Base-by-base conservation (phyloP, 768 basidiomycete genomes). In the Auricularia heimuer region DNA sequence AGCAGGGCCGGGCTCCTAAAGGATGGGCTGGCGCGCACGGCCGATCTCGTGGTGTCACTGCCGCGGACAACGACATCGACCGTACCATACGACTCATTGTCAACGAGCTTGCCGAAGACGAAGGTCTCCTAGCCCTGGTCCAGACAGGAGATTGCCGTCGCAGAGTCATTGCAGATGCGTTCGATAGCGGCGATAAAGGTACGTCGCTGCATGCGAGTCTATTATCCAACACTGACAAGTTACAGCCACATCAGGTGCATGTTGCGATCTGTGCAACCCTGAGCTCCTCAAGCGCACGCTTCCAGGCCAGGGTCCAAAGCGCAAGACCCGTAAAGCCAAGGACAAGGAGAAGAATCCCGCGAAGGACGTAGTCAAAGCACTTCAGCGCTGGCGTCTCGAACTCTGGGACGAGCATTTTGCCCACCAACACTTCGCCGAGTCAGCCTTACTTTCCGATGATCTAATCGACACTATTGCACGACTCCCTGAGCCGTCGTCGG, bases 91-190 rank as follows among this genome's bases (percentile, higher is more conserved):
- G 4, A 21, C 7, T 51, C 18, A 4, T 18, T 4, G 47, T 71
- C 3, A 61, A 69, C 24, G 33, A 33, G 0, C 64, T 71, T 0
- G 69, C 71, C 0, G 47, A 65, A 1, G 72, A 73, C 33, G 73
- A 76, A 70, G 77, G 77, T 0, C 42, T 77, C 11, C 69, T 72
- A 37, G 66, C 65, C 0, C 70, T 75, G 62, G 72, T 74, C 1
- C 76, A 76, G 64, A 73, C 67, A 4, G 61, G 8, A 1, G 76
- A 75, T 63, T 69, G 75, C 11, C 71, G 73, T 1, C 47, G 47
- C 4, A 8, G 47, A 4, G 47, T 51, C 4, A 10, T 51, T 21
- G 10, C 16, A 8, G 47, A 51, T 16, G 47, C 16, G 4, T 51
- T 12, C 47, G 18, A 51, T 10, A 21, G 4, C 47, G 18, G 21